Conservation (phyloP, 257 asterid genomes). For the Misopates orontium region DNA sequence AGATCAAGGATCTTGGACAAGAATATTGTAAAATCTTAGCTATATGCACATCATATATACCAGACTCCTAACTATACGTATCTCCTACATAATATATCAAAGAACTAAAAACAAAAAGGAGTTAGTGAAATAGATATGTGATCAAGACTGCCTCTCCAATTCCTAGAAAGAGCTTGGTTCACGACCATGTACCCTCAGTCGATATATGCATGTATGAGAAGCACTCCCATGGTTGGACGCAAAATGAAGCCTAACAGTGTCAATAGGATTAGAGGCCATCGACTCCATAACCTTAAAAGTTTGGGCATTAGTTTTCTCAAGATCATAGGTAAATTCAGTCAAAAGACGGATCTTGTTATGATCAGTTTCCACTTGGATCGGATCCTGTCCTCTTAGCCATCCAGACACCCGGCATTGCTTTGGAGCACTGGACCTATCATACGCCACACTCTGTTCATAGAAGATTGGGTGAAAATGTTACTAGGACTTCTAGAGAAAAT, state of each 20-base stretch:
- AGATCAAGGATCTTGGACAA: no score
- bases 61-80: no score
- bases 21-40: no score
- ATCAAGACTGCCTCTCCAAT: conserved; percentile 46
- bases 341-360: conserved; percentile 44
- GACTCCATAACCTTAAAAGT: conserved; percentile 61
- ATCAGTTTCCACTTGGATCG: conserved; percentile 30
- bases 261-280: conserved; percentile 43
- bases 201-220: conserved; percentile 82
- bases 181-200: conserved; percentile 84
- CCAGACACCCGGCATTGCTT: conserved; percentile 82
- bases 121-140: not conserved
- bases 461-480: conserved; percentile 22
- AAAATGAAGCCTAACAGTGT: conserved; percentile 72
- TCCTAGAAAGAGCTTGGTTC: conserved; percentile 44
- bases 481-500: no score
- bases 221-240: conserved; percentile 77
- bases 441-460: conserved; percentile 76
- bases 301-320: conserved; percentile 71
- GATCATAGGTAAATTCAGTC: conserved; percentile 74
- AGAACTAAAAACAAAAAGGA: no score
- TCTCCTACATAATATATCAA: no score
- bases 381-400: conserved; percentile 54
- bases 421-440: conserved; percentile 95
- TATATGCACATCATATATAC: no score